phyloP scores from a whole-genome alignment of 2,329 filamentous ascomycete genomes.

The Cordyceps cateniannulata region DNA sequence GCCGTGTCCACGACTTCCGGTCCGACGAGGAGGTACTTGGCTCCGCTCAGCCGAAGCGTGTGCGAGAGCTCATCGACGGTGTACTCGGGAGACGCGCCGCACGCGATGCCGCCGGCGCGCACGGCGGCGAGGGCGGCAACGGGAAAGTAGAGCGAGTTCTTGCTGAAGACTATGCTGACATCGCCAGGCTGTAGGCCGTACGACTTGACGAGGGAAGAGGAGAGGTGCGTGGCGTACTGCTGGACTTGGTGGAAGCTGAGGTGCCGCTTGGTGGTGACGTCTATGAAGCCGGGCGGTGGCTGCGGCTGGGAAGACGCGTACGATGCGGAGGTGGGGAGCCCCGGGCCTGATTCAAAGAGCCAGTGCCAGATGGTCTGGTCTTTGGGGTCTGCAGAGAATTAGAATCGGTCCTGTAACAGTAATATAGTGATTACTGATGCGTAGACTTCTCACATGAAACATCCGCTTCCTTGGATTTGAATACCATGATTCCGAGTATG shows the following conservation, averaged over 20 bases:
- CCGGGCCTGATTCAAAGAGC: constrained; percentile 51
- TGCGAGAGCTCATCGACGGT: constrained; percentile 63
- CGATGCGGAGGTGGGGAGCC: constrained; percentile 22
- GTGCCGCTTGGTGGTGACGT: constrained; percentile 52
- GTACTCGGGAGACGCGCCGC: constrained; percentile 58
- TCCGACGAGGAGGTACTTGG: constrained; percentile 41
- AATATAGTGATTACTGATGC: background rate
- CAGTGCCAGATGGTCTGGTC: constrained; percentile 54
- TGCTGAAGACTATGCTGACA: constrained; percentile 54
- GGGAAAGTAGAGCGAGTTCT: constrained; percentile 62
- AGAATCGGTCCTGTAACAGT: background rate
- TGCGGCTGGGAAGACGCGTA: constrained; percentile 4
- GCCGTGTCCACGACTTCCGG: constrained; percentile 37
- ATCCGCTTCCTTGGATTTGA: constrained; percentile 7
- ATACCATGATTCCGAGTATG: background rate
- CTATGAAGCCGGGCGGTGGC: constrained; percentile 43
- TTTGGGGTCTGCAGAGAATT: constrained; percentile 38
- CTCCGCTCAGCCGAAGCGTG: constrained; percentile 41
- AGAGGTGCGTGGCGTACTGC: constrained; percentile 49
- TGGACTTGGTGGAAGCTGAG: constrained; percentile 54
- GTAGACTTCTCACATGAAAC: background rate
- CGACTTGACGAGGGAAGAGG: constrained; percentile 50
- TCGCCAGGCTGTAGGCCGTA: constrained; percentile 49
- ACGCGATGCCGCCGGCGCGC: constrained; percentile 46
- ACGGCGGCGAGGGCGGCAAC: constrained; percentile 50